Evolutionary conservation across 2,329 filamentous ascomycete species (phyloP).

Genomic region (Sporothrix pallida): DNA sequence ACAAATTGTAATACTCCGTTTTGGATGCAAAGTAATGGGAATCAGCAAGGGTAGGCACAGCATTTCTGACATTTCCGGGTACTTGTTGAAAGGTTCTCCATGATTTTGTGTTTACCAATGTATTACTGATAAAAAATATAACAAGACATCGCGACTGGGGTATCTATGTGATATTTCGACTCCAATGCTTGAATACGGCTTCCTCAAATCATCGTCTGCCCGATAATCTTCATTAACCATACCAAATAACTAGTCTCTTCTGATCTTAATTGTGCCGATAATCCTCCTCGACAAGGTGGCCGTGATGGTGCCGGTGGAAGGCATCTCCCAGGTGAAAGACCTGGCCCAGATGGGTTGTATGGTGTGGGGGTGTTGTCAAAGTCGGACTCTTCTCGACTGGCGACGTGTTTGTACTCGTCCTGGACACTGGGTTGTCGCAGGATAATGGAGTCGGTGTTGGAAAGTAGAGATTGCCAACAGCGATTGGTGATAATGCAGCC

Average conservation of each 20-base stretch:
- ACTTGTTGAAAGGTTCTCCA: not conserved
- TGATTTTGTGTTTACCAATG: not conserved
- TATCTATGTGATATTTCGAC: not conserved
- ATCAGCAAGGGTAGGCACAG: not conserved
- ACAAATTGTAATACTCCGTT: not conserved
- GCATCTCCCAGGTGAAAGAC: not conserved
- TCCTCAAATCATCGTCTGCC: not conserved
- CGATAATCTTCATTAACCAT: not conserved
- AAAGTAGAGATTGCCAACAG: not conserved
- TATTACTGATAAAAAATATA: not conserved
- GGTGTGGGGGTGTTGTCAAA: not conserved
- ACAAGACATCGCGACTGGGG: not conserved
- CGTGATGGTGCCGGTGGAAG: not conserved
- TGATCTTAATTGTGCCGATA: not conserved
- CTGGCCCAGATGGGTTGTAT: not conserved
- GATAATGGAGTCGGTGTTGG: not conserved
- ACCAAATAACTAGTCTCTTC: not conserved
- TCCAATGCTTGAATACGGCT: not conserved
- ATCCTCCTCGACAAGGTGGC: not conserved
- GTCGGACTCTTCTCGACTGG: not conserved
- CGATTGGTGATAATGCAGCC: not conserved
- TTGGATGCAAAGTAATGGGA: not conserved
- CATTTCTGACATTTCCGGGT: not conserved
- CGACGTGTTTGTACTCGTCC: not conserved
- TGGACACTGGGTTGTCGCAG: not conserved